Percentiles rank a stretch among this genome's conserved stretches.
phyloP scores from a whole-genome alignment of 164 flowering plant genomes.

The Dillenia suffruticosa region DNA sequence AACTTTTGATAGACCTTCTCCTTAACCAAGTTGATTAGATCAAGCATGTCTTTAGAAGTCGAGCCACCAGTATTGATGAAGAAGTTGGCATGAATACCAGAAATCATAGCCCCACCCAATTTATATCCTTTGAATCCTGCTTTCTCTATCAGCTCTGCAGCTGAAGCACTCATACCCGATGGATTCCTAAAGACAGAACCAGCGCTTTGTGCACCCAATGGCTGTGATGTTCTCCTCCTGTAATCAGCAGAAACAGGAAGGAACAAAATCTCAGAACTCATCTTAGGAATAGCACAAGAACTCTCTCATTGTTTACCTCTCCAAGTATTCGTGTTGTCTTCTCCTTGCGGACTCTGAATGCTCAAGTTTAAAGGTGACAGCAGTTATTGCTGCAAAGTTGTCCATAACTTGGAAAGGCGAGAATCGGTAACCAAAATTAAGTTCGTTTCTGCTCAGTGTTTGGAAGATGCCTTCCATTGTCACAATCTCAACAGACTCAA shows the following conservation, averaged over 20 bases:
- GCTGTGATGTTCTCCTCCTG: conserved; percentile 40
- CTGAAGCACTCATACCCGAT: conserved; percentile 19
- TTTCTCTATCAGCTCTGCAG: conserved; percentile 47
- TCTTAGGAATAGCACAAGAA: neutral
- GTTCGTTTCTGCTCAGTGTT: conserved; percentile 23
- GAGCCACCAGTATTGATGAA: conserved; percentile 36
- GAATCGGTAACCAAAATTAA: conserved; percentile 37
- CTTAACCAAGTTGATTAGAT: conserved; percentile 35
- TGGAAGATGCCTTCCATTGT: conserved; percentile 25
- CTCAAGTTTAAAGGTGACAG: conserved; percentile 39
- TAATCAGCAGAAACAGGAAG: neutral
- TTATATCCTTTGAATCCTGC: conserved; percentile 41
- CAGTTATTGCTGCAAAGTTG: conserved; percentile 39
- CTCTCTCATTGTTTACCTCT: conserved; percentile 22
- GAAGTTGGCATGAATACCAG: conserved; percentile 41
- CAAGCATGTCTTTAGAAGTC: conserved; percentile 42
- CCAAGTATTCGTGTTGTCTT: conserved; percentile 23
- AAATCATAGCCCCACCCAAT: conserved; percentile 44
- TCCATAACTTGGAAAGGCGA: conserved; percentile 43
- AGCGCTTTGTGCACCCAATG: conserved; percentile 27
- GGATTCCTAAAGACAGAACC: conserved; percentile 56
- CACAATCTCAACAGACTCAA: conserved; percentile 39
- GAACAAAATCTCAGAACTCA: too few relatives aligned
- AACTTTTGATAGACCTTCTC: conserved; percentile 28
- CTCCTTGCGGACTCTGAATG: conserved; percentile 24